Percentiles rank a stretch among this genome's conserved stretches.
Conservation (phyloP, 495 filamentous ascomycete species). For the Penicillium psychrofluorescens region DNA sequence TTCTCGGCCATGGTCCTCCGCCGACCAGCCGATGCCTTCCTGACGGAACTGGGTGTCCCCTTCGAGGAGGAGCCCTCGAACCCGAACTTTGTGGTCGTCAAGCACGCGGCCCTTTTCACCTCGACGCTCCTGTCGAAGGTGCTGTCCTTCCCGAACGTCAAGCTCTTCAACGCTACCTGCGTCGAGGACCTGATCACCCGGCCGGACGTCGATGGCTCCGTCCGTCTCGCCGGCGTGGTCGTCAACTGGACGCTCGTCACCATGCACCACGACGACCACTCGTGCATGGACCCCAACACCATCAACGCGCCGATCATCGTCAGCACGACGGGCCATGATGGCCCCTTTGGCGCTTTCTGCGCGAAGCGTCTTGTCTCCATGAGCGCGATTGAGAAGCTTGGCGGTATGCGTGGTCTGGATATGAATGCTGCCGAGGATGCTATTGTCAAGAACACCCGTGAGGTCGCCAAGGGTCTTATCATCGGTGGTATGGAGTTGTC, state of each 20-base stretch:
- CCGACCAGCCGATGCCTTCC: slow-evolving; percentile 79
- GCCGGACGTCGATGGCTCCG: slow-evolving; percentile 27
- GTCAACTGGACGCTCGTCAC: slow-evolving; percentile 90
- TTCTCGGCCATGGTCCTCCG: slow-evolving; percentile 93
- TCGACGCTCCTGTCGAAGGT: slow-evolving; percentile 77
- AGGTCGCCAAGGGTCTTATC: slow-evolving; percentile 78
- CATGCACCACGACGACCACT: slow-evolving; percentile 88
- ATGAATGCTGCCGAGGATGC: slow-evolving; percentile 87
- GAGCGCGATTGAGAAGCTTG: slow-evolving; percentile 71
- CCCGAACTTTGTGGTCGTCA: slow-evolving; percentile 81
- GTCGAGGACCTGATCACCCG: slow-evolving; percentile 90
- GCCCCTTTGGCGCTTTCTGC: slow-evolving; percentile 82
- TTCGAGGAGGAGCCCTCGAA: slow-evolving; percentile 81
- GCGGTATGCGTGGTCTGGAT: slow-evolving; percentile 85
- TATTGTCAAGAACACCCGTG: slow-evolving; percentile 82
- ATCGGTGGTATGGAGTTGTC: slow-evolving; percentile 92
- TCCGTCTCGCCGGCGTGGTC: slow-evolving; percentile 80
- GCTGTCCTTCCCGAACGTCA: slow-evolving; percentile 77
- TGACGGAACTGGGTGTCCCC: slow-evolving; percentile 71
- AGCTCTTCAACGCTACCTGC: slow-evolving; percentile 88
- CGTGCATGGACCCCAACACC: slow-evolving; percentile 93
- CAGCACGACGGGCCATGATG: slow-evolving; percentile 84
- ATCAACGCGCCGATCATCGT: slow-evolving; percentile 84
- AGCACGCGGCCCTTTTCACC: slow-evolving; percentile 88
- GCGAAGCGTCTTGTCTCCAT: slow-evolving; percentile 81